phyloP scores from a whole-genome alignment of 2,329 filamentous ascomycete species.

The Monosporascus sp. region DNA sequence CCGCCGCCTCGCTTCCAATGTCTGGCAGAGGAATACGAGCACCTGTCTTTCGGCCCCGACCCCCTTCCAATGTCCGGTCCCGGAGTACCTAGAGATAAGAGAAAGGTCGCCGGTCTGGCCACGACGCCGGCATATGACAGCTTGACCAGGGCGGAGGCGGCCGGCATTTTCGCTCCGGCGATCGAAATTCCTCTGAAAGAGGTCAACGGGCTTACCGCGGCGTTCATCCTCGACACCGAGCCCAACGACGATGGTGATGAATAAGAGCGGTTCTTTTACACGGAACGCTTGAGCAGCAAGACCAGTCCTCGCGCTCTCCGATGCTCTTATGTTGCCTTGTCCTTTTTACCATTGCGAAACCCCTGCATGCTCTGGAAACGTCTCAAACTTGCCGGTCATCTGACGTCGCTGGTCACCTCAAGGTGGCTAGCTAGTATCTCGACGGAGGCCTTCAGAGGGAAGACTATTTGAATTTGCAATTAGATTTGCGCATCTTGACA shows the following conservation, averaged over 20 bases:
- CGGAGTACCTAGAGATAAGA: conserved; percentile 2
- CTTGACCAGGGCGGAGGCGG: conserved; percentile 1
- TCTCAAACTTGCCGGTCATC: too few species aligned
- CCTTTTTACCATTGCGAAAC: too few species aligned
- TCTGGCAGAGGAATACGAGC: not conserved
- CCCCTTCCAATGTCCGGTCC: conserved; percentile 2
- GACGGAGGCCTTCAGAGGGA: too few species aligned
- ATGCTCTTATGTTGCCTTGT: too few species aligned
- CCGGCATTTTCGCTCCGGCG: not conserved
- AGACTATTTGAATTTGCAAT: too few species aligned
- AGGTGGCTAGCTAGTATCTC: too few species aligned
- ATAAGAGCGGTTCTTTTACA: too few species aligned
- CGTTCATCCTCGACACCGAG: conserved; percentile 4
- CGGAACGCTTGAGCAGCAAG: too few species aligned
- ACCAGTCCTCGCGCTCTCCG: too few species aligned
- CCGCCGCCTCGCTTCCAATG: conserved; percentile 6
- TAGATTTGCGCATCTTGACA: too few species aligned
- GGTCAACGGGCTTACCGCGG: not conserved
- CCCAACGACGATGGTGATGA: not conserved
- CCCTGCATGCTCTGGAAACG: too few species aligned
- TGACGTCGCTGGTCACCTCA: too few species aligned
- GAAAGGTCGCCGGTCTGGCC: conserved; percentile 3
- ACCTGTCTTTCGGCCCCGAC: not conserved
- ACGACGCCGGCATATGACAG: conserved; percentile 1
- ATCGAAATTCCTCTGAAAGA: conserved; percentile 1